Base-by-base conservation (phyloP, 2,329 filamentous ascomycete species). In the Sporothrix luriei region DNA sequence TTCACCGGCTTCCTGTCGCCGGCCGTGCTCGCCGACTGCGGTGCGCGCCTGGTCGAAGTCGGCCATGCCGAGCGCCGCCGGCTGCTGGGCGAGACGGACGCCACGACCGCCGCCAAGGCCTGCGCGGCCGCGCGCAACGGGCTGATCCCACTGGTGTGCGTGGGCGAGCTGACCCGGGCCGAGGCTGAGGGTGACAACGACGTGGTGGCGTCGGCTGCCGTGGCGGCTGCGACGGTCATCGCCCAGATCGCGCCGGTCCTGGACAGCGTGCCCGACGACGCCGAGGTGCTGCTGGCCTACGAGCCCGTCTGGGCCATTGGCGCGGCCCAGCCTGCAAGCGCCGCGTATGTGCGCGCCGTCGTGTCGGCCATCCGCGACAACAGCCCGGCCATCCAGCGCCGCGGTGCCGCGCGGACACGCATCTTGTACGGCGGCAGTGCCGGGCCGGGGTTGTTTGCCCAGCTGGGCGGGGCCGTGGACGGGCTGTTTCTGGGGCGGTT, bases 231-330 rank as follows among this genome's bases (percentile, higher is more conserved):
- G 16, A 90, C 94, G 78, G 91, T 91, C 75, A 82, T 80, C 48
- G 79, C 81, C 4, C 91, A 94, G 78, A 83, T 96, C 69, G 82
- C 83, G 51, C 82, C 87, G 1, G 87, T 92, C 2, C 77, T 95
- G 66, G 80, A 80, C 0, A 85, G 83, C 0, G 81, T 94, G 9
- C 84, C 88, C 0, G 81, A 82, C 13, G 82, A 87, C 19, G 86
- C 88, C 0, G 89, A 93, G 62, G 84, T 95, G 5, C 86, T 94
- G 7, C 84, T 96, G 70, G 92, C 92, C 0, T 96, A 96, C 76
- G 92, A 96, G 81, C 92, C 92, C 9, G 91, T 95, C 1, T 96
- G 92, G 92, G 92, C 92, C 0, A 96, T 95, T 78, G 92, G 92
- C 0, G 89, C 91, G 11, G 82, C 85, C 1, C 82, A 89, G 75